These are phyloP conservation scores for Yamadazyma laniorum DNA, from an alignment of 805 yeast genomes.

Conservation along the genomic window DNA sequence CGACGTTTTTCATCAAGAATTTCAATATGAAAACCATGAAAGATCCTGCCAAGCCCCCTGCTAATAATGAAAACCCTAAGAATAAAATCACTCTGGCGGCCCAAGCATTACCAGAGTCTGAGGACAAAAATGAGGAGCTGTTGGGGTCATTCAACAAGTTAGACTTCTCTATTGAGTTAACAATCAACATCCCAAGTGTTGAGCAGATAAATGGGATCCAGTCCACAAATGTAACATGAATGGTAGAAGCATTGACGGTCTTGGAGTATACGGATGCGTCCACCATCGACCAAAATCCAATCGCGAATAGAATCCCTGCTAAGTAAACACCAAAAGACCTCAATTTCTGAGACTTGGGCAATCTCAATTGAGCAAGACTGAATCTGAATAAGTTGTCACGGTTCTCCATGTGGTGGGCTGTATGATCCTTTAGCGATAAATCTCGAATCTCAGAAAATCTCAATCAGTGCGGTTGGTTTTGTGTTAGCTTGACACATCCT, in stretches of 20 bases:
- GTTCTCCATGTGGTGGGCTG: too few relatives aligned
- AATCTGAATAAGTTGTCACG: conserved; percentile 61
- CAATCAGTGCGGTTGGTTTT: background rate
- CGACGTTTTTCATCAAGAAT: conserved; percentile 72
- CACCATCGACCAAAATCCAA: conserved; percentile 85
- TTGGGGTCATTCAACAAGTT: conserved; percentile 46
- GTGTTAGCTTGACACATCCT: too few relatives aligned
- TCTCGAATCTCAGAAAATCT: too few relatives aligned
- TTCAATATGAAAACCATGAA: conserved; percentile 84
- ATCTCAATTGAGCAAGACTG: conserved; percentile 48
- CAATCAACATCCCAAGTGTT: conserved; percentile 82
- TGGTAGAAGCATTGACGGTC: conserved; percentile 78
- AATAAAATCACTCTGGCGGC: conserved; percentile 89
- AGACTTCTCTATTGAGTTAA: conserved; percentile 69
- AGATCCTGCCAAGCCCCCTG: conserved; percentile 93
- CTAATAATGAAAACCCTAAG: conserved; percentile 86
- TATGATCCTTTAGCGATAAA: too few relatives aligned
- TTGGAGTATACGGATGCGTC: conserved; percentile 87
- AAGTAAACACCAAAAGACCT: conserved; percentile 73
- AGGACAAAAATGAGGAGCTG: conserved; percentile 39
- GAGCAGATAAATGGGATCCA: conserved; percentile 94
- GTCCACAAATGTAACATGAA: conserved; percentile 88
- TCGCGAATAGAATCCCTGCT: conserved; percentile 74
- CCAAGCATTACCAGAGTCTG: conserved; percentile 66
- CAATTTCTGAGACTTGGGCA: conserved; percentile 69